These are phyloP conservation scores for Magnusiomyces ingens DNA, from an alignment of 1,139 yeast genomes.

Conservation along the genomic window DNA sequence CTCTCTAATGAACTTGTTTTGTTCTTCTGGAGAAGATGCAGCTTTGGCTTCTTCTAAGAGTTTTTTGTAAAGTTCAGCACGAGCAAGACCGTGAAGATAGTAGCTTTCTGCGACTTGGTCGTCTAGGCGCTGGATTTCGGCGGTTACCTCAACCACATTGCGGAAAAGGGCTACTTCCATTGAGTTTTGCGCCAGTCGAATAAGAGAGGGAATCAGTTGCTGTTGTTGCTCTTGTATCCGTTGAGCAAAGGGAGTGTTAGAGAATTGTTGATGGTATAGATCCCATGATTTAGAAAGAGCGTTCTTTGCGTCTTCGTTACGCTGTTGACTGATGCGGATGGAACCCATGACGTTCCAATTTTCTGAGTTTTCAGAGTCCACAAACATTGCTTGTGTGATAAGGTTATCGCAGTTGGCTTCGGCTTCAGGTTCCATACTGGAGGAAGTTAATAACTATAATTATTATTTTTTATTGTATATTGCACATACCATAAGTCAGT, in stretches of 20 bases:
- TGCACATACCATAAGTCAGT: slow-evolving; percentile 65
- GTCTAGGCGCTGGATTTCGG: slow-evolving; percentile 63
- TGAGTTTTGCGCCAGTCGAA: slow-evolving; percentile 52
- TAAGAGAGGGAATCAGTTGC: slow-evolving; percentile 52
- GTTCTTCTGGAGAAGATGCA: slow-evolving; percentile 13
- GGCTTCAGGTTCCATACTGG: slow-evolving; percentile 74
- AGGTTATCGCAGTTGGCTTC: slow-evolving; percentile 72
- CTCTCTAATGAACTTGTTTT: slow-evolving; percentile 16
- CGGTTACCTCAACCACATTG: slow-evolving; percentile 52
- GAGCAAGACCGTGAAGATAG: slow-evolving; percentile 76
- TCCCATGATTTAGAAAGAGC: slow-evolving; percentile 73
- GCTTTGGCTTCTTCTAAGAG: slow-evolving; percentile 14
- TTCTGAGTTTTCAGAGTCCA: slow-evolving; percentile 64
- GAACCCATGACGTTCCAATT: slow-evolving; percentile 79
- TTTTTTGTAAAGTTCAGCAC: slow-evolving; percentile 40
- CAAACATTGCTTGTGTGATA: slow-evolving; percentile 55
- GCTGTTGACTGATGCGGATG: slow-evolving; percentile 82
- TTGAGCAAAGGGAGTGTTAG: slow-evolving; percentile 15
- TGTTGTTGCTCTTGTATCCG: slow-evolving; percentile 43
- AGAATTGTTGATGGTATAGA: slow-evolving; percentile 49
- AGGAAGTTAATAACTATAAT: background rate
- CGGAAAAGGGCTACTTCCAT: slow-evolving; percentile 73
- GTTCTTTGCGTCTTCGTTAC: slow-evolving; percentile 60
- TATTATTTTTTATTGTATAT: background rate
- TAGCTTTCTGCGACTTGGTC: slow-evolving; percentile 75